A percentile compares a stretch with the other conserved stretches of the same genome.
Evolutionary conservation across 2,329 filamentous ascomycete genomes (phyloP).

Genomic region (Aspergillus sp.): DNA sequence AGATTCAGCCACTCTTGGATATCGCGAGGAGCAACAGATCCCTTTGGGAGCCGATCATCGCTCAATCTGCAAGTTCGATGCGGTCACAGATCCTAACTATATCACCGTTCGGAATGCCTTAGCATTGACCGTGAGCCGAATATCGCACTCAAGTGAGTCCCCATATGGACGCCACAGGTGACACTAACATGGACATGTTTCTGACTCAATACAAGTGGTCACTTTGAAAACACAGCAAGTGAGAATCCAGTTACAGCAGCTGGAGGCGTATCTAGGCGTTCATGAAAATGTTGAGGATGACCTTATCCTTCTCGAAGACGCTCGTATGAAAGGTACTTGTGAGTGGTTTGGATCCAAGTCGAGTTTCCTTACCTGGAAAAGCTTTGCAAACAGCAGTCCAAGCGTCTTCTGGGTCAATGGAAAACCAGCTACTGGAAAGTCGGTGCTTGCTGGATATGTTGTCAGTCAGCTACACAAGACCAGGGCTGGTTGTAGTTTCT

Average conservation of each 20-base stretch:
- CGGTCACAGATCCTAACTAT: conserved; percentile 43
- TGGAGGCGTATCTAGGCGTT: conserved; percentile 2
- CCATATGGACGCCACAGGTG: neutral
- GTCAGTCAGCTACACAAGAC: conserved; percentile 25
- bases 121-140: conserved; percentile 5
- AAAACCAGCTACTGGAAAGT: conserved; percentile 38
- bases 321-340: conserved; percentile 2
- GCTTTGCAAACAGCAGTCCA: neutral
- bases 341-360: conserved; percentile 9
- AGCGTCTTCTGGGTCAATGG: conserved; percentile 33
- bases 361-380: conserved; percentile 14
- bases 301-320: neutral
- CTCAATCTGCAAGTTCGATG: conserved; percentile 46
- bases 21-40: conserved; percentile 43
- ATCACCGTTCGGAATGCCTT: conserved; percentile 24
- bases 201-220: neutral
- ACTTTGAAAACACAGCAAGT: neutral
- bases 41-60: conserved; percentile 48
- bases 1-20: conserved; percentile 48
- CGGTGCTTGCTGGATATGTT: conserved; percentile 32
- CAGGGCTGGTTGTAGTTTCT: conserved; percentile 29
- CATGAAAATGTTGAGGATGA: conserved; percentile 3
- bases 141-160: neutral
- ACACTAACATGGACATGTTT: neutral
- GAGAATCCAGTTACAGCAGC: neutral